A percentile compares a stretch with the other conserved stretches of the same genome.
phyloP scores from a whole-genome alignment of 768 basidiomycete species.

The Rhizopogon salebrosus region DNA sequence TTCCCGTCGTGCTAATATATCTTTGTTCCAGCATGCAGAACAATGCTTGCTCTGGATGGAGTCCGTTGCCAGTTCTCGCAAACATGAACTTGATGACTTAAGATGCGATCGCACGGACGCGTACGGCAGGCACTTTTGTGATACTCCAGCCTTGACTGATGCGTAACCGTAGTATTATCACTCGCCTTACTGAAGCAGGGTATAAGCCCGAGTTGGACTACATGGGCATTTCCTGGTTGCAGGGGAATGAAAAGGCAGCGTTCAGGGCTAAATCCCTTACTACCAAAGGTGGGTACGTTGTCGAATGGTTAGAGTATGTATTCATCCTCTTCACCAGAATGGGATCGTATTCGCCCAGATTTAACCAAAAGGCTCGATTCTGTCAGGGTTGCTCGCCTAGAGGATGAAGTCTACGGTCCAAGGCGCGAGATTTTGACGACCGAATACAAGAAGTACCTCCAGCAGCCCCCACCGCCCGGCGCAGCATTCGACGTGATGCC shows the following conservation, averaged over 20 bases:
- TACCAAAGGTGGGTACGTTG: not conserved
- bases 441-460: not conserved
- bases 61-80: not conserved
- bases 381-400: not conserved
- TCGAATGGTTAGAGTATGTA: not conserved
- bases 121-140: not conserved
- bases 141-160: too few species aligned
- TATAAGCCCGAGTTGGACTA: not conserved
- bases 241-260: not conserved
- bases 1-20: not conserved
- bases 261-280: not conserved
- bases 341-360: not conserved
- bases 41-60: not conserved
- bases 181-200: not conserved
- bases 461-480: not conserved
- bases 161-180: not conserved
- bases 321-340: not conserved
- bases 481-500: constrained; percentile 1
- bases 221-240: not conserved
- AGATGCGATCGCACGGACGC: not conserved
- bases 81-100: not conserved
- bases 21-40: not conserved
- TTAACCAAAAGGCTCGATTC: not conserved
- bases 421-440: not conserved
- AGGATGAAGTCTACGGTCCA: not conserved